Conservation (phyloP, 75 land plant genomes). For the Adiantum capillusveneris region DNA sequence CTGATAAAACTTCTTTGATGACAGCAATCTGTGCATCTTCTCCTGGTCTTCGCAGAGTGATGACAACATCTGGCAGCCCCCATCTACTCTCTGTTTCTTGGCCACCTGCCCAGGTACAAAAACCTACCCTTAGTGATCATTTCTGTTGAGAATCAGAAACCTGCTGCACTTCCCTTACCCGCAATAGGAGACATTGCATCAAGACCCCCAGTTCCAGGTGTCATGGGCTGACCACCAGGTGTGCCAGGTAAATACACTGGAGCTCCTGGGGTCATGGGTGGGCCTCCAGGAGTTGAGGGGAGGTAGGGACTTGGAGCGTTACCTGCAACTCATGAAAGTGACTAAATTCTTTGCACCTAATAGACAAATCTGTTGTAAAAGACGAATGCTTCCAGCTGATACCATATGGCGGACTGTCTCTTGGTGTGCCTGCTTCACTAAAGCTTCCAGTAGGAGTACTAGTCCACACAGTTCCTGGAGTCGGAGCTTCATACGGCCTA, state of each 20-base stretch:
- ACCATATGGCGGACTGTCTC: slow-evolving; percentile 66
- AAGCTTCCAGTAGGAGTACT: slow-evolving; percentile 62
- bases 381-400: too few relatives aligned
- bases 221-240: slow-evolving; percentile 99
- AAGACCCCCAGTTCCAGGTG: slow-evolving; percentile 89
- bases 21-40: slow-evolving; percentile 56
- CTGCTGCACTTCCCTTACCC: slow-evolving; percentile 27
- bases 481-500: slow-evolving; percentile 88
- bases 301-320: slow-evolving; percentile 81
- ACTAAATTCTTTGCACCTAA: neutral
- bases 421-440: slow-evolving; percentile 87
- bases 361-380: neutral
- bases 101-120: slow-evolving; percentile 34
- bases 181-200: slow-evolving; percentile 84
- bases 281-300: slow-evolving; percentile 89
- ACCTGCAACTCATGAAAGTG: slow-evolving; percentile 37
- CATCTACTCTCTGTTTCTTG: slow-evolving; percentile 59
- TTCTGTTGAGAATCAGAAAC: too few relatives aligned
- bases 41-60: slow-evolving; percentile 58
- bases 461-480: slow-evolving; percentile 88
- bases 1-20: slow-evolving; percentile 66
- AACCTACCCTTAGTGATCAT: too few relatives aligned
- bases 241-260: slow-evolving; percentile 83
- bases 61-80: slow-evolving; percentile 79
- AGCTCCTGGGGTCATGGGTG: slow-evolving; percentile 82